A percentile compares a stretch with the other conserved stretches of the same genome.
These are phyloP conservation scores for Taxillus chinensis DNA, from an alignment of 164 flowering plant genomes.

Conservation along the genomic window DNA sequence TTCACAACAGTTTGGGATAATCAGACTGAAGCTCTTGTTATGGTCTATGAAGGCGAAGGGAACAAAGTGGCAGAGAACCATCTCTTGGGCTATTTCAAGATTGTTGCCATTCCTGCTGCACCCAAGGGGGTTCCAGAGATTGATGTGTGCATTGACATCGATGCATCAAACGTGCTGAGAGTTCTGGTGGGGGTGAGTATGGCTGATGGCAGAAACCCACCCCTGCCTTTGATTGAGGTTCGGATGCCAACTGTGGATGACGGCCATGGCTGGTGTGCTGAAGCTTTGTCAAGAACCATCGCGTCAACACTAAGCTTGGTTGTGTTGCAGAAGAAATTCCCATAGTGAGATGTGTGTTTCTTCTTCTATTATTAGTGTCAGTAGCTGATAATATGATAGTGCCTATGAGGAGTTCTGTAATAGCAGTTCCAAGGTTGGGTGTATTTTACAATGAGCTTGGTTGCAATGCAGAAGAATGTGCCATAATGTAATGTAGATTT, in stretches of 20 bases:
- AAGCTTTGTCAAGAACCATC: constrained; percentile 47
- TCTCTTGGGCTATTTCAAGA: constrained; percentile 76
- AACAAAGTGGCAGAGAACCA: constrained; percentile 44
- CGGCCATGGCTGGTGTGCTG: constrained; percentile 95
- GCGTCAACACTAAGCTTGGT: constrained; percentile 51
- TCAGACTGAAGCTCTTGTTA: constrained; percentile 63
- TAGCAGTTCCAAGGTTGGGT: too few relatives aligned
- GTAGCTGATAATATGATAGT: too few relatives aligned
- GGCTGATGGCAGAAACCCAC: constrained; percentile 37
- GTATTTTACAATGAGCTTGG: too few relatives aligned
- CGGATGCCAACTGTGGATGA: constrained; percentile 89
- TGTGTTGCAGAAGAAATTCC: constrained; percentile 38
- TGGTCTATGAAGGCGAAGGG: constrained; percentile 82
- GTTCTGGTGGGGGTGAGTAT: constrained; percentile 57
- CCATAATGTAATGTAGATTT: too few relatives aligned
- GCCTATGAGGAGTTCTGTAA: too few relatives aligned
- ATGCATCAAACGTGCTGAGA: constrained; percentile 64
- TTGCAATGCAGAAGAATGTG: too few relatives aligned
- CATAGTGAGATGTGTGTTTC: constrained; percentile 6
- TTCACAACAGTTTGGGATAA: constrained; percentile 74
- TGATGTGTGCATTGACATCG: constrained; percentile 81
- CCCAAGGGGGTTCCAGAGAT: constrained; percentile 75
- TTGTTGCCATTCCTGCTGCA: constrained; percentile 64
- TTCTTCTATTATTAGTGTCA: too few relatives aligned
- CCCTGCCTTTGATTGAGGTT: constrained; percentile 58